A percentile compares a stretch with the other conserved stretches of the same genome.
phyloP scores from a whole-genome alignment of 306 rosid genomes.

The Cicer cuneatum region DNA sequence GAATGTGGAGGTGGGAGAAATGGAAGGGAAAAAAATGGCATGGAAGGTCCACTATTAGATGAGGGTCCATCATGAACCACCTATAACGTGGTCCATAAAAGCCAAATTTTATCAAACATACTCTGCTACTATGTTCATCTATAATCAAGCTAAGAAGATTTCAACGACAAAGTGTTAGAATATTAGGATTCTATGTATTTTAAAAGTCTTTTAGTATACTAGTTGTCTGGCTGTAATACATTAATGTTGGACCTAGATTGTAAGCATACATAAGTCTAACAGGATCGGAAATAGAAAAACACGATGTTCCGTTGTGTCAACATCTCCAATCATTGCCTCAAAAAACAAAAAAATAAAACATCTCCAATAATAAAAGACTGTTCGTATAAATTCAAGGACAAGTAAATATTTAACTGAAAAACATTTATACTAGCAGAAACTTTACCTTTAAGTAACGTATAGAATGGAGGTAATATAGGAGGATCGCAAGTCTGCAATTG shows the following conservation, averaged over 20 bases:
- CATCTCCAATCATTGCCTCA: conserved; percentile 23
- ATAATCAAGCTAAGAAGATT: background rate
- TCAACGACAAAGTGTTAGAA: background rate
- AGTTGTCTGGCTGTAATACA: background rate
- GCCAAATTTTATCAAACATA: background rate
- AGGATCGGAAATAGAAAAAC: conserved; percentile 18
- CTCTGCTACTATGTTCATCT: conserved; percentile 7
- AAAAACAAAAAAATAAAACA: too few relatives aligned
- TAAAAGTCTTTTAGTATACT: background rate
- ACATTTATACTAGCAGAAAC: conserved; percentile 18
- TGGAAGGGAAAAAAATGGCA: background rate
- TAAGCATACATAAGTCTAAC: background rate
- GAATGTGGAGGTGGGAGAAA: background rate
- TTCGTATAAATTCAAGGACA: conserved; percentile 4
- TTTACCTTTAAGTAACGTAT: conserved; percentile 52
- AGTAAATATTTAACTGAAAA: conserved; percentile 19
- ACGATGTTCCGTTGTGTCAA: conserved; percentile 10
- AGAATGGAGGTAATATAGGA: conserved; percentile 61
- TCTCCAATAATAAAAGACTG: conserved; percentile 11
- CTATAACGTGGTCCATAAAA: background rate
- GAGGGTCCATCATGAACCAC: background rate
- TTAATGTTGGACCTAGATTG: conserved; percentile 13
- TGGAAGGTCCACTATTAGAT: background rate
- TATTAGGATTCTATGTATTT: background rate
- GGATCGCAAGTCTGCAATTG: conserved; percentile 54